Conservation (phyloP, 2,329 filamentous ascomycete species). For the Mycosphaerella arachidis region DNA sequence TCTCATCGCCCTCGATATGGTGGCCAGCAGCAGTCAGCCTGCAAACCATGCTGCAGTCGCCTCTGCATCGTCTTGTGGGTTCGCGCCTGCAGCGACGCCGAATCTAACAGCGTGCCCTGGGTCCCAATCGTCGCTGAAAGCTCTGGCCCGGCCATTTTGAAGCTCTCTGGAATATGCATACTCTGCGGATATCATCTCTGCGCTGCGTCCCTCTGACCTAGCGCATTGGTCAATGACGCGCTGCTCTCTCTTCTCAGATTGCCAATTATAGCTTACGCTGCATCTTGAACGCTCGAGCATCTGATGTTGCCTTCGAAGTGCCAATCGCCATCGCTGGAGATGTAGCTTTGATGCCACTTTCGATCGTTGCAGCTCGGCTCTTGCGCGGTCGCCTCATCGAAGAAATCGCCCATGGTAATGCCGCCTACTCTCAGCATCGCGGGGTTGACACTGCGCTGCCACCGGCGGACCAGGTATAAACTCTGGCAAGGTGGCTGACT, state of each 20-base stretch:
- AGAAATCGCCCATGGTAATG: conserved; percentile 33
- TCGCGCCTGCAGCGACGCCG: not conserved
- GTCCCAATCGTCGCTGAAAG: conserved; percentile 22
- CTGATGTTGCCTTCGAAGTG: conserved; percentile 35
- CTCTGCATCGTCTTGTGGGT: not conserved
- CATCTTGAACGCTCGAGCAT: conserved; percentile 21
- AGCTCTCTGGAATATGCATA: conserved; percentile 18
- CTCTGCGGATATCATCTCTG: conserved; percentile 10
- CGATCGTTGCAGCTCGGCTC: conserved; percentile 15
- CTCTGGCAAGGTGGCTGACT: conserved; percentile 32
- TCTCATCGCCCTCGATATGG: not conserved
- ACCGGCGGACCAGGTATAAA: conserved; percentile 30
- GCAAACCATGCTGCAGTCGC: not conserved
- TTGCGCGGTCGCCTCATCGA: conserved; percentile 24
- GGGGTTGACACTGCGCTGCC: conserved; percentile 25
- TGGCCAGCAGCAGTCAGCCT: not conserved
- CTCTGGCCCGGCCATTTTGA: conserved; percentile 15
- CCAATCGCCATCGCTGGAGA: conserved; percentile 33
- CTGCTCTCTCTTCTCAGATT: not conserved
- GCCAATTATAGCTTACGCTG: not conserved
- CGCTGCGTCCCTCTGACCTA: conserved; percentile 6
- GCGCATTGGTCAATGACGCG: not conserved
- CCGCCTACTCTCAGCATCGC: conserved; percentile 27
- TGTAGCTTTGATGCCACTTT: conserved; percentile 30
- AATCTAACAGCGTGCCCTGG: conserved; percentile 16